phyloP scores from a whole-genome alignment of 352 stramenopile species.

The Albugo laibachii region DNA sequence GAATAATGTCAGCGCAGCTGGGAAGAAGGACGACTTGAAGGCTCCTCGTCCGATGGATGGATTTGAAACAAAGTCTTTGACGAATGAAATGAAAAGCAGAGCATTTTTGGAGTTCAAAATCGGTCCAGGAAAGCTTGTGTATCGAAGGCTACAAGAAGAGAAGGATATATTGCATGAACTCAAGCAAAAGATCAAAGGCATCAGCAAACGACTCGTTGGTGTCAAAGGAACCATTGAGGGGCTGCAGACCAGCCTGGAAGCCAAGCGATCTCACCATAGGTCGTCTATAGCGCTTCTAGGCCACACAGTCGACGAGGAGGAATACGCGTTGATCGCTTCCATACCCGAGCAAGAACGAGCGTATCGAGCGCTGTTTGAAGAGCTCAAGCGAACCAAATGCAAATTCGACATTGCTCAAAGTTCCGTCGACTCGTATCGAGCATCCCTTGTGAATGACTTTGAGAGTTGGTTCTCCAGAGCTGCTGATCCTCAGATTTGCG shows the following conservation, averaged over 20 bases:
- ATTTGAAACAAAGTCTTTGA: no score
- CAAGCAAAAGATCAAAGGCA: constrained; percentile 51
- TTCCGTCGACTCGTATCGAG: constrained; percentile 53
- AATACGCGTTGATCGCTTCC: constrained; percentile 74
- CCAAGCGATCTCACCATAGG: constrained; percentile 16
- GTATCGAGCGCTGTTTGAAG: constrained; percentile 64
- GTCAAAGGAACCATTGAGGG: constrained; percentile 63
- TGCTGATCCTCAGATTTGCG: constrained; percentile 1
- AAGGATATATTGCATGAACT: constrained; percentile 58
- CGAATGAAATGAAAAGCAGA: constrained; percentile 24
- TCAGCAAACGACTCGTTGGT: constrained; percentile 52
- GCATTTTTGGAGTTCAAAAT: constrained; percentile 49
- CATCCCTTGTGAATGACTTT: constrained; percentile 64
- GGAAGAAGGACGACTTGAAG: no score
- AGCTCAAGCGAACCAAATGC: constrained; percentile 55
- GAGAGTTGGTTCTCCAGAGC: constrained; percentile 31
- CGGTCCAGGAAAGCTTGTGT: constrained; percentile 32
- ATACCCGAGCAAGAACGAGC: constrained; percentile 74
- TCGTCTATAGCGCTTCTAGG: background rate
- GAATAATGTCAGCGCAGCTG: no score
- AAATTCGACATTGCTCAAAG: constrained; percentile 45
- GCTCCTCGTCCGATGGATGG: no score
- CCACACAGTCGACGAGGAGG: constrained; percentile 68
- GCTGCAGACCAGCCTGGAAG: constrained; percentile 28
- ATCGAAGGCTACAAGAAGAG: constrained; percentile 33